Conservation (phyloP, 1,139 yeast species). For the Trichomonascaceae sp. region DNA sequence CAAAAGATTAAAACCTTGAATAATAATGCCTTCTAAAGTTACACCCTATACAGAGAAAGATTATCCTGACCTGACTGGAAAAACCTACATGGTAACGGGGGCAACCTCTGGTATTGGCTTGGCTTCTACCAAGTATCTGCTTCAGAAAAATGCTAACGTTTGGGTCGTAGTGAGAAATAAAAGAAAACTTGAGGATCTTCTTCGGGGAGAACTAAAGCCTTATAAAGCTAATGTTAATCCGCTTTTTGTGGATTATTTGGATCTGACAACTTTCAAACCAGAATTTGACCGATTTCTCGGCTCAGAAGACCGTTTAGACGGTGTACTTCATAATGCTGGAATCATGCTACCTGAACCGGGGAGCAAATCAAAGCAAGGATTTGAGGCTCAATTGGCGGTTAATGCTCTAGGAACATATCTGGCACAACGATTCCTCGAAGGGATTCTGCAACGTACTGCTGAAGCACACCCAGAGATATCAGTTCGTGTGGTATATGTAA, state of each 20-base stretch:
- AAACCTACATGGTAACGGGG: conserved; percentile 43
- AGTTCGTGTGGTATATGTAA: conserved; percentile 43
- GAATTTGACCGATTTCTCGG: conserved; percentile 35
- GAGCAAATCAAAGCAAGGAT: conserved; percentile 38
- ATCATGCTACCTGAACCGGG: conserved; percentile 41
- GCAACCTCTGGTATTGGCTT: conserved; percentile 45
- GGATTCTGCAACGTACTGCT: conserved; percentile 37
- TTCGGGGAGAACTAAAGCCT: conserved; percentile 17
- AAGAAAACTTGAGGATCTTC: conserved; percentile 34
- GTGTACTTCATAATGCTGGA: conserved; percentile 49
- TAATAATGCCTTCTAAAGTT: background rate
- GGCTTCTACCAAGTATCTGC: conserved; percentile 37
- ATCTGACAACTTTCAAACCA: conserved; percentile 40
- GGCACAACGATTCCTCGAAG: conserved; percentile 41
- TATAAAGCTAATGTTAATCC: conserved; percentile 19
- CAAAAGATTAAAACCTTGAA: background rate
- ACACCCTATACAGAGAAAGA: conserved; percentile 33
- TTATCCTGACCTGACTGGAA: conserved; percentile 42
- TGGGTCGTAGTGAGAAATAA: conserved; percentile 39
- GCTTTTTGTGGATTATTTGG: conserved; percentile 37
- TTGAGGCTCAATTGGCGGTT: conserved; percentile 44
- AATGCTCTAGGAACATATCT: conserved; percentile 47
- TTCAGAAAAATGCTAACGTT: conserved; percentile 41
- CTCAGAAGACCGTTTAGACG: conserved; percentile 33
- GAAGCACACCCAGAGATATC: conserved; percentile 16